Conservation (phyloP, 2,329 filamentous ascomycete genomes). For the Dactylellina drechsleri region DNA sequence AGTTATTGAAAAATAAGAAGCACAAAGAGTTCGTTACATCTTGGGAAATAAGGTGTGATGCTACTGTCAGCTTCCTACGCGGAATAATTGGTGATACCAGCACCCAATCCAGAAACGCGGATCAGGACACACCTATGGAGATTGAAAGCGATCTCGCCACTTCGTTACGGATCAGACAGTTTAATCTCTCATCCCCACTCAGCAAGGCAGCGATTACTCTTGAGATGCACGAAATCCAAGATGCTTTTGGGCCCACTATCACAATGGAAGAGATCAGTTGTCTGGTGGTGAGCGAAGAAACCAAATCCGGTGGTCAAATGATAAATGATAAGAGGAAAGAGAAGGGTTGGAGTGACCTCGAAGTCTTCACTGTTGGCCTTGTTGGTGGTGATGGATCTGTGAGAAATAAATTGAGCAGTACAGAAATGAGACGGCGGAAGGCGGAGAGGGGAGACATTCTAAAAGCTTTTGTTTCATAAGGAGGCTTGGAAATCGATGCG, state of each 20-base stretch:
- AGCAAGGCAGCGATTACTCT: slow-evolving; percentile 66
- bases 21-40: slow-evolving; percentile 81
- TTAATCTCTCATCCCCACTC: slow-evolving; percentile 30
- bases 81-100: slow-evolving; percentile 70
- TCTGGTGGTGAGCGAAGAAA: slow-evolving; percentile 88
- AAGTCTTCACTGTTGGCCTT: slow-evolving; percentile 89
- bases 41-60: slow-evolving; percentile 78
- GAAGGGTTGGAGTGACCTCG: slow-evolving; percentile 78
- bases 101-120: slow-evolving; percentile 61
- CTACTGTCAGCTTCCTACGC: slow-evolving; percentile 76
- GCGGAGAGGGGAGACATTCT: slow-evolving; percentile 38
- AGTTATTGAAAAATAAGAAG: slow-evolving; percentile 87
- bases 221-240: slow-evolving; percentile 84
- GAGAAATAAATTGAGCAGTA: slow-evolving; percentile 60
- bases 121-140: slow-evolving; percentile 64
- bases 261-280: slow-evolving; percentile 80
- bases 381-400: slow-evolving; percentile 73
- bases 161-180: slow-evolving; percentile 31
- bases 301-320: slow-evolving; percentile 80
- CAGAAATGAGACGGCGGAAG: slow-evolving; percentile 55
- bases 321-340: slow-evolving; percentile 85
- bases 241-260: slow-evolving; percentile 90
- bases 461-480: slow-evolving; percentile 42
- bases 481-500: not conserved
- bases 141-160: slow-evolving; percentile 58